Percentiles rank a stretch among this genome's conserved stretches.
phyloP scores from a whole-genome alignment of 1,284 basidiomycete genomes.

The Malassezia brasiliensis region DNA sequence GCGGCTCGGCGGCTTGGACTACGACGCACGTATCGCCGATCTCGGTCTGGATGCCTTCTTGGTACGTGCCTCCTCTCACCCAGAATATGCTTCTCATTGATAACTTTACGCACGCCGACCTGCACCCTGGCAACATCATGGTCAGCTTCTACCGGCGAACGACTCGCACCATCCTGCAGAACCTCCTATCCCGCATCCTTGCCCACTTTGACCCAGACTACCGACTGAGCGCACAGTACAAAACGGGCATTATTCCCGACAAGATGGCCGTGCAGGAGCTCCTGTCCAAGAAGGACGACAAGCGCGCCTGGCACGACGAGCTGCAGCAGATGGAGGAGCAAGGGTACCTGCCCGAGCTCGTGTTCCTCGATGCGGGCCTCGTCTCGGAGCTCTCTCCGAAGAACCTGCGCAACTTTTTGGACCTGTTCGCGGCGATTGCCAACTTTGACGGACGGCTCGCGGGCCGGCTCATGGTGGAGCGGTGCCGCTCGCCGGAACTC shows the following conservation, averaged over 20 bases:
- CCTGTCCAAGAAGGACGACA: conserved; percentile 54
- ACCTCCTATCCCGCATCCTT: conserved; percentile 31
- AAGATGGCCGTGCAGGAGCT: conserved; percentile 61
- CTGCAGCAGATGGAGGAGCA: conserved; percentile 59
- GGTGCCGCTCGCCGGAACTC: conserved; percentile 82
- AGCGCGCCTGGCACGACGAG: conserved; percentile 62
- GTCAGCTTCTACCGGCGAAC: conserved; percentile 82
- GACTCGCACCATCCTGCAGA: conserved; percentile 33
- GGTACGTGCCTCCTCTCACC: conserved; percentile 52
- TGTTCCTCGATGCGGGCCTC: conserved; percentile 92
- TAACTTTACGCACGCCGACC: conserved; percentile 87
- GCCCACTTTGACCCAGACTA: conserved; percentile 44
- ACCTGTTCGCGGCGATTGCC: conserved; percentile 88
- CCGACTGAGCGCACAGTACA: conserved; percentile 10
- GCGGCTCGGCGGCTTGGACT: conserved; percentile 70
- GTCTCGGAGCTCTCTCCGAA: conserved; percentile 71
- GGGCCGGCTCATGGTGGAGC: conserved; percentile 89
- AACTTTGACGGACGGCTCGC: conserved; percentile 92
- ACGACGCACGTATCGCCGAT: conserved; percentile 78
- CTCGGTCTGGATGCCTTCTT: conserved; percentile 90
- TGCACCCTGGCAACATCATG: conserved; percentile 90
- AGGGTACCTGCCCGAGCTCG: conserved; percentile 84
- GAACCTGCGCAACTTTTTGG: conserved; percentile 86
- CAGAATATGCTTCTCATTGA: conserved; percentile 96
- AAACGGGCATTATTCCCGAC: conserved; percentile 21